Evolutionary conservation across 2,329 filamentous ascomycete species (phyloP), one percentile per base, ranked within the genome.

Genomic region (Fusarium globosum): DNA sequence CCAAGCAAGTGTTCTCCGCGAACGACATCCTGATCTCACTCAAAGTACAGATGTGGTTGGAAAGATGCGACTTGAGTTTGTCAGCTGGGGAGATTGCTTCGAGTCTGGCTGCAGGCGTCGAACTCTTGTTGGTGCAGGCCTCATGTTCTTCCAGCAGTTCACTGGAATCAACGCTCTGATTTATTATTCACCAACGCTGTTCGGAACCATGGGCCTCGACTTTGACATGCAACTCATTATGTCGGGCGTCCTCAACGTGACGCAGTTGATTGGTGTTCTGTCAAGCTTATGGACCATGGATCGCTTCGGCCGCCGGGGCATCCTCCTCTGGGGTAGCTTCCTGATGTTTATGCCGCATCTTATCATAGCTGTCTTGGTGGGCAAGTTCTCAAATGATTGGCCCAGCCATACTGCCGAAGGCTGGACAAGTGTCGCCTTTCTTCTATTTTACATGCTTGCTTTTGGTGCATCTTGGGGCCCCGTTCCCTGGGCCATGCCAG

Each of bases 401-500:
- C 73, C 75, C 2, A 57, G 71, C 9, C 69, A 80, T 41, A 74
- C 67, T 20, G 71, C 68, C 4, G 74, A 74, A 9, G 79, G 76
- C n/a, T 80, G 79, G 79, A 76, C 76, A 4, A 77, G 71, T 18
- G 78, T 80, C n/a, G 72, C 70, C 1, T 80, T 80, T 52, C 59
- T 80, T 18, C 69, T 89, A 55, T 82, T 89, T 56, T 91, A 90
- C 77, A 90, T 91, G 85, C 78, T 89, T 43, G 80, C 83, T 5
- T 93, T 91, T 68, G 90, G 89, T 5, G 86, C 85, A 1, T 86
- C 86, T 1, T 92, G 88, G 87, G 88, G 86, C 0, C 86, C 86
- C 6, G 83, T 88, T 0, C 83, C 82, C 3, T 88, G 84, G 86
- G 83, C 81, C 7, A 79, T 87, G 74, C 79, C 86, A 0, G 78